phyloP scores from a whole-genome alignment of 2,329 filamentous ascomycete genomes.

The Neonectria magnoliae region DNA sequence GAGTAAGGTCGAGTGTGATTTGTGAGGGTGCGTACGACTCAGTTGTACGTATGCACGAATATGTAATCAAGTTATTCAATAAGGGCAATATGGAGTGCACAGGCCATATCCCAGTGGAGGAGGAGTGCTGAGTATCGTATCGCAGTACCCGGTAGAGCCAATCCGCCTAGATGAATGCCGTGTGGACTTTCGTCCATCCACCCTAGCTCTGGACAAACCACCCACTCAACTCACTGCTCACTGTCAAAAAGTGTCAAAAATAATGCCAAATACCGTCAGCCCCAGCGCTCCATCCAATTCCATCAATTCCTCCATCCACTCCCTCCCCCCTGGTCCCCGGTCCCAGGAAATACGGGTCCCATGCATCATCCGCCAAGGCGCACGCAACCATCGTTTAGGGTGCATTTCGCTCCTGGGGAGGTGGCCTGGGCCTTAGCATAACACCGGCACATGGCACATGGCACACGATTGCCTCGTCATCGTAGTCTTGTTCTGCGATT shows the following conservation, averaged over 20 bases:
- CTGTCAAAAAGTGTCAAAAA: not conserved
- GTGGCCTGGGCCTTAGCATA: not conserved
- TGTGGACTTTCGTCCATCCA: not conserved
- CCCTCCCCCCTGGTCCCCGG: not conserved
- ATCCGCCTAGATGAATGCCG: not conserved
- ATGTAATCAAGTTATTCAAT: too few species aligned
- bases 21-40: not conserved
- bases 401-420: not conserved
- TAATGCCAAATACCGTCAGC: not conserved
- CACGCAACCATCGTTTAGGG: constrained; percentile 21
- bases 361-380: constrained; percentile 21
- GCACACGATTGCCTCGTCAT: constrained; percentile 1
- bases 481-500: constrained; percentile 3
- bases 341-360: constrained; percentile 15
- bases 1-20: not conserved
- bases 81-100: too few species aligned
- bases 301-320: not conserved
- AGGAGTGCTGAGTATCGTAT: not conserved
- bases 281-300: not conserved
- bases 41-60: too few species aligned
- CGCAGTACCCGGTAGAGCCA: not conserved
- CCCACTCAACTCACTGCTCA: not conserved
- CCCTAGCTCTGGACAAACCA: not conserved
- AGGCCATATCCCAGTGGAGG: too few species aligned
- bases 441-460: not conserved